A percentile compares a stretch with the other conserved stretches of the same genome.
phyloP scores from a whole-genome alignment of 306 rosid species.

The Erythrophleum fordii region DNA sequence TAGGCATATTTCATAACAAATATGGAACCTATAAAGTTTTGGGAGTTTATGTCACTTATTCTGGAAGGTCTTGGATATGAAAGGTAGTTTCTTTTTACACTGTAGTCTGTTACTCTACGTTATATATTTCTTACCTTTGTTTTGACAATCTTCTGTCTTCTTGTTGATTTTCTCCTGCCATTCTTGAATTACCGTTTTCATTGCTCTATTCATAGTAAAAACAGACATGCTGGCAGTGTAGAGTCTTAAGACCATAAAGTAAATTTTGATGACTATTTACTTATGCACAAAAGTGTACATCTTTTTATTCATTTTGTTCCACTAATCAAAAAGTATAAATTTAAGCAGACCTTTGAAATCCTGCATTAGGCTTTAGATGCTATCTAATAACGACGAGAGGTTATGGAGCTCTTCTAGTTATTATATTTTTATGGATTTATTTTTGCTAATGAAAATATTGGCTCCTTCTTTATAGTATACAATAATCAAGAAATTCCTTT shows the following conservation, averaged over 20 bases:
- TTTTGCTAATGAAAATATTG: slow-evolving; percentile 14
- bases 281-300: background rate
- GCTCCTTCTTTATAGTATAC: background rate
- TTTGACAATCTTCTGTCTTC: background rate
- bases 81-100: slow-evolving; percentile 53
- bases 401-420: slow-evolving; percentile 1
- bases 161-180: background rate
- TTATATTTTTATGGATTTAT: background rate
- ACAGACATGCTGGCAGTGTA: slow-evolving; percentile 10
- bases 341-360: slow-evolving; percentile 10
- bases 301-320: slow-evolving; percentile 27
- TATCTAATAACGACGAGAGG: background rate
- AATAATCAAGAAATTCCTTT: slow-evolving; percentile 4
- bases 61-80: slow-evolving; percentile 92
- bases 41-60: slow-evolving; percentile 87
- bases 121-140: slow-evolving; percentile 24
- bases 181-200: background rate
- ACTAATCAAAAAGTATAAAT: slow-evolving; percentile 4
- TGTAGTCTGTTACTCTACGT: background rate
- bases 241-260: background rate
- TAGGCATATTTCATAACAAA: slow-evolving; percentile 97
- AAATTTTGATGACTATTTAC: slow-evolving; percentile 19
- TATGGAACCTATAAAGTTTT: slow-evolving; percentile 88
- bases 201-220: background rate
- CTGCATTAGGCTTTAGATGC: slow-evolving; percentile 29